Evolutionary conservation across 2,329 filamentous ascomycete species (phyloP), one percentile per base, ranked within the genome.

Genomic region (Didymella pinodella): DNA sequence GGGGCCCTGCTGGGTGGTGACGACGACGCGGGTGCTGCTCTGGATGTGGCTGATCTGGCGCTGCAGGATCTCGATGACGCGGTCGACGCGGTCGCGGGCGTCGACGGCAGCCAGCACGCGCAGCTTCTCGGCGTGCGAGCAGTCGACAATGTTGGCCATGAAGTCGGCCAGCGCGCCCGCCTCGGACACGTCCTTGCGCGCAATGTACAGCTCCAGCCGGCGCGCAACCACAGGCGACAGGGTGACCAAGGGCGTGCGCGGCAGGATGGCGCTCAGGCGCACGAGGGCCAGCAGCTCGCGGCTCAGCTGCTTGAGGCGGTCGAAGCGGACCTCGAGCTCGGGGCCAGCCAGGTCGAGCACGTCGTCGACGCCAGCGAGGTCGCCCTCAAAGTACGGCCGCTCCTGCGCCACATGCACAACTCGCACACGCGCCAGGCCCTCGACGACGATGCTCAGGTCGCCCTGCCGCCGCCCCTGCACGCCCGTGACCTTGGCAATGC

Each of bases 81-180:
- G 90, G 63, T 90, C 87, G 53, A 98, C 83, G 36, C 95, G 85
- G 46, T 90, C 86, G 66, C 91, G 90, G 46, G 95, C 83, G 68
- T 93, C 88, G 5, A 96, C 79, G 0, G 93, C 88, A n/a, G 92
- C 87, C 34, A 99, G 82, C 16, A 99, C 86, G 55, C 91, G 87
- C 53, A 99, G 83, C 77, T 96, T 97, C 74, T 99, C 95, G 75
- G 97, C 92, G 64, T 96, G 90, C 10, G 88, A 90, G 49, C 90
- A 89, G 63, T 97, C 92, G 2, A 96, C 86, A 25, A 98, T 86
- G 73, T 97, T 96, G 38, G 92, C 90, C 92, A 99, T 97, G 75
- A 98, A 98, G 75, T 99, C 95, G 7, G 95, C 94, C 10, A 99
- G 83, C 8, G 88, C 81, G 2, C 94, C 94, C 1, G 93, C 93